phyloP scores from a whole-genome alignment of 2,329 filamentous ascomycete species.

The Aphanoascus verrucosus region DNA sequence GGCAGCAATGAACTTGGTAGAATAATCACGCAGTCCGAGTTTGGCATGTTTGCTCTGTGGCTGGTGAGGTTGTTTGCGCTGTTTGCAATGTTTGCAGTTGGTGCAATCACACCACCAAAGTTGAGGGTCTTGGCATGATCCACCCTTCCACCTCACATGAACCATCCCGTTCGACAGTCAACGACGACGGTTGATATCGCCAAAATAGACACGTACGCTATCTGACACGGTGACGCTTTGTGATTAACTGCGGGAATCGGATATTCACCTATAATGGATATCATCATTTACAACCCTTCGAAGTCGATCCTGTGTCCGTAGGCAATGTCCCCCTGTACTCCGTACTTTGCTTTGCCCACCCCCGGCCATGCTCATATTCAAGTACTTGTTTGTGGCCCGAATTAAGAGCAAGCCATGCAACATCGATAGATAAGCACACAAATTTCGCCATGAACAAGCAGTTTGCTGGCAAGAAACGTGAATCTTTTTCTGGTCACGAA shows the following conservation, averaged over 20 bases:
- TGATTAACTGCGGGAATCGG: neutral
- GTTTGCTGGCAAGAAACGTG: neutral
- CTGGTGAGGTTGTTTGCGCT: neutral
- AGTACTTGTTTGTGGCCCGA: no score
- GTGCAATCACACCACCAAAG: neutral
- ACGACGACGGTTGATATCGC: neutral
- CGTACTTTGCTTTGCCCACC: no score
- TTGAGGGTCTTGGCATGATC: no score
- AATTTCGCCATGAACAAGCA: neutral
- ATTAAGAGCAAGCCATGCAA: neutral
- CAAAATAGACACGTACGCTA: neutral
- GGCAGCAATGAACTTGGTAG: conserved; percentile 3
- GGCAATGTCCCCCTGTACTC: no score
- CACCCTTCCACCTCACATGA: neutral
- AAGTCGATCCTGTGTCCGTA: no score
- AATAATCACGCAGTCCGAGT: neutral
- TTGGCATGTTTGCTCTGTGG: neutral
- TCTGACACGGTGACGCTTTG: neutral
- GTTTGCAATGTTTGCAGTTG: conserved; percentile 16
- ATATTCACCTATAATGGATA: neutral
- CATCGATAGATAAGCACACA: neutral
- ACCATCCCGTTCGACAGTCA: neutral
- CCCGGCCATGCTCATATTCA: no score
- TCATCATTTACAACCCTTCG: neutral
- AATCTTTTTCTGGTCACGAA: neutral